A percentile compares a stretch with the other conserved stretches of the same genome.
phyloP scores from a whole-genome alignment of 495 filamentous ascomycete species.

The Penicillium cinerascens region DNA sequence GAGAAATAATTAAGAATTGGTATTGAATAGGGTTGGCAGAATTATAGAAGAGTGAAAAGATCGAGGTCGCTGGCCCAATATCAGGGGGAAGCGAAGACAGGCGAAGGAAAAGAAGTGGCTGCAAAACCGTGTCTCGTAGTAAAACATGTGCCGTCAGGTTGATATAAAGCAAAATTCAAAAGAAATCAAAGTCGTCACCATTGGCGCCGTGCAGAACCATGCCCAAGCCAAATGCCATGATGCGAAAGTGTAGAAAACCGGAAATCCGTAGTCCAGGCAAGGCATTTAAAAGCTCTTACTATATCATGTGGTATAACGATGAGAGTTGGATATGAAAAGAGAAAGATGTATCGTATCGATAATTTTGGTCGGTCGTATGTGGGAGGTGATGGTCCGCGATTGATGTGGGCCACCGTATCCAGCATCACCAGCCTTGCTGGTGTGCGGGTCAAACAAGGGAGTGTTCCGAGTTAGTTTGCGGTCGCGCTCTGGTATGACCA shows the following conservation, averaged over 20 bases:
- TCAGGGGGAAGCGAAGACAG: slow-evolving; percentile 1
- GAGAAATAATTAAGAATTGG: slow-evolving; percentile 7
- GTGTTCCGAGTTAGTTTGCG: neutral
- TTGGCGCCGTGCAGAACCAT: slow-evolving; percentile 22
- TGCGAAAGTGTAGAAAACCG: slow-evolving; percentile 7
- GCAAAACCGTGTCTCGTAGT: slow-evolving; percentile 25
- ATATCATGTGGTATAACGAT: slow-evolving; percentile 1
- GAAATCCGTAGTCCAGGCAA: neutral
- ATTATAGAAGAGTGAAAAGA: slow-evolving; percentile 4
- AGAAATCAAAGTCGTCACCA: slow-evolving; percentile 16
- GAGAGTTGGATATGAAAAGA: slow-evolving; percentile 1
- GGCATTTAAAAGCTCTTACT: neutral
- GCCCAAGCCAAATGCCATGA: slow-evolving; percentile 17
- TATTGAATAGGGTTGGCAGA: slow-evolving; percentile 10
- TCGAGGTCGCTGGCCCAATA: slow-evolving; percentile 8
- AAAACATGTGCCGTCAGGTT: slow-evolving; percentile 18
- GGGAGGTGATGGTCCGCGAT: slow-evolving; percentile 1
- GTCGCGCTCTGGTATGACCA: slow-evolving; percentile 10
- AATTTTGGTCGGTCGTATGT: neutral
- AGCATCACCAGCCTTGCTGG: slow-evolving; percentile 6
- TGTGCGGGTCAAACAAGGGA: neutral
- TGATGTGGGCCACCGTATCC: neutral
- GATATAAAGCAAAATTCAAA: slow-evolving; percentile 9
- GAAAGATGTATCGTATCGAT: neutral
- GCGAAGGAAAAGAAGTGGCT: slow-evolving; percentile 9